Evolutionary conservation across 2,329 filamentous ascomycete genomes (phyloP).

Genomic region (Neophaeococcomyces aloes): DNA sequence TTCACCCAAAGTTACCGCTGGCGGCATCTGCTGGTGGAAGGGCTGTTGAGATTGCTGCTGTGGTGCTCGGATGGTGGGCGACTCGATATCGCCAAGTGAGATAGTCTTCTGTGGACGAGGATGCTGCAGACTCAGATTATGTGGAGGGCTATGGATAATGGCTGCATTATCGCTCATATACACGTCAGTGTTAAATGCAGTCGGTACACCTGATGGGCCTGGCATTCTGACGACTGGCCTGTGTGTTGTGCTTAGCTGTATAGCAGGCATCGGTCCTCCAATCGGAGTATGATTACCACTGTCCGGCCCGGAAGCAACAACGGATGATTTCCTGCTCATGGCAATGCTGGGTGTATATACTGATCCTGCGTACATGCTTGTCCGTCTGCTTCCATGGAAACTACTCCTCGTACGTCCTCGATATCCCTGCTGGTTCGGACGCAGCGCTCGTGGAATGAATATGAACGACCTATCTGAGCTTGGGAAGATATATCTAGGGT

Average conservation of each 20-base stretch:
- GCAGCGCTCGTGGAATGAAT: constrained; percentile 87
- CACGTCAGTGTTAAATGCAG: constrained; percentile 17
- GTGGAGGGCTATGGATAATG: constrained; percentile 33
- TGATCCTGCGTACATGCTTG: constrained; percentile 73
- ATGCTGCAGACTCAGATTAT: constrained; percentile 72
- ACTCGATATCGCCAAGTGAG: constrained; percentile 85
- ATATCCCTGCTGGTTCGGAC: constrained; percentile 79
- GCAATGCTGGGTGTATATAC: constrained; percentile 76
- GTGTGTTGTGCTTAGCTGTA: constrained; percentile 50
- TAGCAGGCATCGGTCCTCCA: constrained; percentile 46
- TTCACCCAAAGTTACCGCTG: constrained; percentile 52
- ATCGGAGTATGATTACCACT: constrained; percentile 9
- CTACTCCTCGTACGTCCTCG: constrained; percentile 60
- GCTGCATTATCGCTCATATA: constrained; percentile 3
- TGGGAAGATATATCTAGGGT: constrained; percentile 80
- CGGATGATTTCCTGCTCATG: constrained; percentile 79
- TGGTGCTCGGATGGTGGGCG: constrained; percentile 55
- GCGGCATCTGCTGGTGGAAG: constrained; percentile 89
- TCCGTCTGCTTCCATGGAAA: constrained; percentile 61
- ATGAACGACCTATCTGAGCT: constrained; percentile 87
- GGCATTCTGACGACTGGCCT: constrained; percentile 71
- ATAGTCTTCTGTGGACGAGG: constrained; percentile 90
- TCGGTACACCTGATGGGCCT: constrained; percentile 31
- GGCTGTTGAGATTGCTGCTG: constrained; percentile 65
- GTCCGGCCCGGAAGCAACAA: constrained; percentile 33